phyloP scores from a whole-genome alignment of 1,284 basidiomycete genomes.

The Ustilago lituana region DNA sequence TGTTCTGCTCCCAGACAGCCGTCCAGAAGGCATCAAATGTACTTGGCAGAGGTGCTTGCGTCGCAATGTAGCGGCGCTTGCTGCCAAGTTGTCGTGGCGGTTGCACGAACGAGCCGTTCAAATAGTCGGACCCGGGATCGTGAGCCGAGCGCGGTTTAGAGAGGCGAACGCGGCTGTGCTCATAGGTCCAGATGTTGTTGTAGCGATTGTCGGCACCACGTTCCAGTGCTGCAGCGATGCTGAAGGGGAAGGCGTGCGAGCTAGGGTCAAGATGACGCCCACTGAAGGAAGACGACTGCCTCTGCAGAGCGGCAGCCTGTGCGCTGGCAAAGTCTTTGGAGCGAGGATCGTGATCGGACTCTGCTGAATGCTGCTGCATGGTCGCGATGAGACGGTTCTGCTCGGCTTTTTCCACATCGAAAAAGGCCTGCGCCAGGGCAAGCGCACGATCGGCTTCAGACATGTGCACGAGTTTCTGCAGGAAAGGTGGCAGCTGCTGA shows the following conservation, averaged over 20 bases:
- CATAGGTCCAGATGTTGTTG: slow-evolving; percentile 97
- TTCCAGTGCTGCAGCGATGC: slow-evolving; percentile 94
- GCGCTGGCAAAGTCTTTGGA: slow-evolving; percentile 40
- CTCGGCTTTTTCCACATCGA: slow-evolving; percentile 87
- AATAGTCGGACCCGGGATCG: slow-evolving; percentile 58
- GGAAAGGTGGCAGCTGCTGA: slow-evolving; percentile 79
- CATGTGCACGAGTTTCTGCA: slow-evolving; percentile 75
- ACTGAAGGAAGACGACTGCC: slow-evolving; percentile 12
- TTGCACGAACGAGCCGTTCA: slow-evolving; percentile 63
- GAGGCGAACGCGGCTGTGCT: slow-evolving; percentile 73
- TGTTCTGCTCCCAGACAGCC: slow-evolving; percentile 72
- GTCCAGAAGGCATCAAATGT: slow-evolving; percentile 96
- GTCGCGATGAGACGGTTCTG: slow-evolving; percentile 87
- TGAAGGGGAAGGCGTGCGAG: slow-evolving; percentile 75
- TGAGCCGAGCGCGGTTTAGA: slow-evolving; percentile 22
- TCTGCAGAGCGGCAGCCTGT: slow-evolving; percentile 24
- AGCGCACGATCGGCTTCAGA: slow-evolving; percentile 75
- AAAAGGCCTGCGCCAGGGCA: slow-evolving; percentile 87
- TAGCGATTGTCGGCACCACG: slow-evolving; percentile 86
- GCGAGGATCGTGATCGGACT: slow-evolving; percentile 49
- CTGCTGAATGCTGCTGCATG: slow-evolving; percentile 85
- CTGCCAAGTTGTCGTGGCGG: slow-evolving; percentile 52
- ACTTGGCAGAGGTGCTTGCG: slow-evolving; percentile 89
- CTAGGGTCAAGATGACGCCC: slow-evolving; percentile 10
- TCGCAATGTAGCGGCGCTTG: slow-evolving; percentile 83